Percentiles rank a stretch among this genome's conserved stretches.
These are phyloP conservation scores for Trichoderma koningiopsis DNA, from an alignment of 2,329 filamentous ascomycete species.

Conservation along the genomic window DNA sequence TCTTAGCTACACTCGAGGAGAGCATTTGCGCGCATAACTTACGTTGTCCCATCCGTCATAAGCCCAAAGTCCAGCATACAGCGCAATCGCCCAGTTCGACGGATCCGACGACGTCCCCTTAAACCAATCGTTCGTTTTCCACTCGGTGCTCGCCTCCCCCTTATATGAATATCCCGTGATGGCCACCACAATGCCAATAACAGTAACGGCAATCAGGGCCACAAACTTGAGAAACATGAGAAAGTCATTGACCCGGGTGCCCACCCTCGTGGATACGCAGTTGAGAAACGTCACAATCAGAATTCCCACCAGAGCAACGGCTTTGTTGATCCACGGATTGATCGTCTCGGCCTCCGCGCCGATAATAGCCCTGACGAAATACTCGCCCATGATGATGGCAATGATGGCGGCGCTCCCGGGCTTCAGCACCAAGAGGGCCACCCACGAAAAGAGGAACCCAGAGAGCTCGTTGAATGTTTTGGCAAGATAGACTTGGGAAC, in stretches of 20 bases:
- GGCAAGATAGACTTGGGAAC: constrained; percentile 87
- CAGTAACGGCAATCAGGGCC: constrained; percentile 80
- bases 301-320: constrained; percentile 76
- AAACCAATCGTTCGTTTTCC: constrained; percentile 89
- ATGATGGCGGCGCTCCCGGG: constrained; percentile 93
- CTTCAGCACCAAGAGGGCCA: constrained; percentile 89
- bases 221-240: constrained; percentile 98
- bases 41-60: constrained; percentile 99
- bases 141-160: constrained; percentile 75
- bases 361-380: constrained; percentile 83
- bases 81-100: constrained; percentile 86
- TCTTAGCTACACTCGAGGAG: not conserved
- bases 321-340: constrained; percentile 88
- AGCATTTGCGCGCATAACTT: constrained; percentile 42
- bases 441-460: constrained; percentile 96
- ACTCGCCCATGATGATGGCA: constrained; percentile 97
- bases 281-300: constrained; percentile 80
- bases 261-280: constrained; percentile 85
- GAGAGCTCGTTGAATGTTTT: constrained; percentile 95
- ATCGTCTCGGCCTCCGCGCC: constrained; percentile 82
- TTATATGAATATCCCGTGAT: constrained; percentile 78
- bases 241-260: constrained; percentile 82
- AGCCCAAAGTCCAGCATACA: constrained; percentile 96
- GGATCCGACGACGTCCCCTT: constrained; percentile 77
- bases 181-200: constrained; percentile 88